Evolutionary conservation across 2,329 filamentous ascomycete genomes (phyloP), one percentile per base, ranked within the genome.

Genomic region (Fusarium ambrosium): DNA sequence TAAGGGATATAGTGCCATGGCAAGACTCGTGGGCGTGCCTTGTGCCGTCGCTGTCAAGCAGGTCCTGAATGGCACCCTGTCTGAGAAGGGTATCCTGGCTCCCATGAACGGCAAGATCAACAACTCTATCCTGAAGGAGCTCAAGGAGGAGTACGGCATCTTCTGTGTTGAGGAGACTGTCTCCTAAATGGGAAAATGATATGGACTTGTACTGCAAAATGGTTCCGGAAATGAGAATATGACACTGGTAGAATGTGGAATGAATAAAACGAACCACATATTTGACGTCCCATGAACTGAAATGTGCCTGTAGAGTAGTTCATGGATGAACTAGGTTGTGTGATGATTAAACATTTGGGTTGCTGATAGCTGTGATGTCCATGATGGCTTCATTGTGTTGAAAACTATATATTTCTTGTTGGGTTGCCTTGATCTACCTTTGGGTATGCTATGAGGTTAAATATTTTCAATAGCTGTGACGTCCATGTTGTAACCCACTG

Each of bases 1-100:
- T 68, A 89, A 90, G 76, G 93, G 93, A 37, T 97, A 96, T 86
- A 92, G 89, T 5, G 91, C 93, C 77, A 97, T 98, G 95, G 94
- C 94, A 55, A 93, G 92, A 84, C 84, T 95, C 51, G 94, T 97
- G 65, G 94, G 94, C 80, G 88, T 95, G 6, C 93, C 93, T 6
- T 86, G 84, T 69, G 85, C 81, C 60, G 84, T 85, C 14, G 66
- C 94, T 53, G 93, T 95, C 71, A 89, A 94, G 87, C 90, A 93
- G 86, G 92, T 97, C 27, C 89, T 96, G 43, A 88, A 95, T 82
- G 93, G 93, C 20, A 93, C 91, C 4, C 91, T 95, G 71, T 88
- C 86, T 56, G 89, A 94, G 82, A 93, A 90, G 86, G 93, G 93
- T 82, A 87, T 97, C 62, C 84, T 97, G 70, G 95, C 94, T 29